phyloP scores from a whole-genome alignment of 345 rosid genomes.

The Eucalyptus brandiana region DNA sequence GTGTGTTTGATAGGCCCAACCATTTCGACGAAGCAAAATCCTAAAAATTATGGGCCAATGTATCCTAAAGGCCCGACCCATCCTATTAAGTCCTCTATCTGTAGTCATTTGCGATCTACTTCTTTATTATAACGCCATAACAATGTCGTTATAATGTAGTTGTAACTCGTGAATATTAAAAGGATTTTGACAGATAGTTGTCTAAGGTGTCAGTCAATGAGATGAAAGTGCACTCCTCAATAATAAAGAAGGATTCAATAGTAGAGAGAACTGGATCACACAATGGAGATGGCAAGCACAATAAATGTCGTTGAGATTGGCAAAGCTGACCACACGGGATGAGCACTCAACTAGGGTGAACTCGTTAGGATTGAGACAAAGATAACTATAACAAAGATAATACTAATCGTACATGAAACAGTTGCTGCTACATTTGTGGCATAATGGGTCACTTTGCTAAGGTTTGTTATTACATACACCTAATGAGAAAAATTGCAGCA shows the following conservation, averaged over 20 bases:
- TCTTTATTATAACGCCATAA: too few relatives aligned
- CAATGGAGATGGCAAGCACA: neutral
- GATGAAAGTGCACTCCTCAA: neutral
- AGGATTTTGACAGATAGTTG: neutral
- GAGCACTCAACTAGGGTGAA: neutral
- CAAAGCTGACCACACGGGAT: neutral
- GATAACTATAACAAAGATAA: neutral
- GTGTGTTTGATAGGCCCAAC: neutral
- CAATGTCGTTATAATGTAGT: too few relatives aligned
- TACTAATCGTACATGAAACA: accelerated
- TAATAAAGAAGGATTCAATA: neutral
- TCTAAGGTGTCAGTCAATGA: neutral
- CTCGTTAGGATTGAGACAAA: neutral
- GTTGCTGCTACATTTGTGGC: neutral
- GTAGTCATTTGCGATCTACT: neutral
- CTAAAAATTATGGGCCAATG: neutral
- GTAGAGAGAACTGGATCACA: neutral
- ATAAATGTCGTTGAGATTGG: neutral
- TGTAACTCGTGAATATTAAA: too few relatives aligned
- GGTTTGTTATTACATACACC: neutral
- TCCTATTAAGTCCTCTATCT: neutral
- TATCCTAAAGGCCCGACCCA: neutral
- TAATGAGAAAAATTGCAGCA: neutral
- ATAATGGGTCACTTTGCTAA: neutral
- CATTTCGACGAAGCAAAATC: neutral